Conservation (phyloP, 1,284 basidiomycete species). For the Tetrapyrgos nigripes region DNA sequence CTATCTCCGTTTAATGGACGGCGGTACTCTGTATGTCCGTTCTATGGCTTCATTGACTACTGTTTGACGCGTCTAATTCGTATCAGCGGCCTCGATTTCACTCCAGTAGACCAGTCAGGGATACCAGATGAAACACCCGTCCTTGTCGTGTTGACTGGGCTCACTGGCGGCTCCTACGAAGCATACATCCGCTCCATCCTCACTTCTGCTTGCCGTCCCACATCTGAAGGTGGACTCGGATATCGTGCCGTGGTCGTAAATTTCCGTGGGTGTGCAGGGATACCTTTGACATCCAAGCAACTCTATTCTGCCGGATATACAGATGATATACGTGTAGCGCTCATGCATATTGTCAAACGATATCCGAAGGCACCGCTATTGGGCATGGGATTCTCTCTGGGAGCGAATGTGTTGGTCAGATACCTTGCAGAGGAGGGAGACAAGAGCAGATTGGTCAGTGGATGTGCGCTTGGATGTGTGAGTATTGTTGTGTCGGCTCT, state of each 20-base stretch:
- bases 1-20: slow-evolving; percentile 67
- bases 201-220: slow-evolving; percentile 70
- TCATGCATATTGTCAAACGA: slow-evolving; percentile 75
- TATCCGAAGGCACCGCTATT: slow-evolving; percentile 86
- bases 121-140: slow-evolving; percentile 76
- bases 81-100: slow-evolving; percentile 73
- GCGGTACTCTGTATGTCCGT: slow-evolving; percentile 65
- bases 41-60: not conserved
- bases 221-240: slow-evolving; percentile 80
- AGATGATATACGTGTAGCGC: slow-evolving; percentile 83
- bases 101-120: slow-evolving; percentile 61
- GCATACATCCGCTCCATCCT: slow-evolving; percentile 87
- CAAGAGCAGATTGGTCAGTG: slow-evolving; percentile 73
- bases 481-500: slow-evolving; percentile 35
- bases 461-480: slow-evolving; percentile 83
- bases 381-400: slow-evolving; percentile 93
- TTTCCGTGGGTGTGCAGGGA: slow-evolving; percentile 91
- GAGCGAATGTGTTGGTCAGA: slow-evolving; percentile 90
- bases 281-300: slow-evolving; percentile 81
- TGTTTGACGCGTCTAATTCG: not conserved
- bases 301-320: slow-evolving; percentile 89
- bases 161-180: slow-evolving; percentile 92
- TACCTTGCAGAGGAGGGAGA: slow-evolving; percentile 90
- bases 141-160: slow-evolving; percentile 85
- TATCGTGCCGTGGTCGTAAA: slow-evolving; percentile 90